phyloP scores from a whole-genome alignment of 495 filamentous ascomycete genomes.

The Diplogelasinospora grovesii region DNA sequence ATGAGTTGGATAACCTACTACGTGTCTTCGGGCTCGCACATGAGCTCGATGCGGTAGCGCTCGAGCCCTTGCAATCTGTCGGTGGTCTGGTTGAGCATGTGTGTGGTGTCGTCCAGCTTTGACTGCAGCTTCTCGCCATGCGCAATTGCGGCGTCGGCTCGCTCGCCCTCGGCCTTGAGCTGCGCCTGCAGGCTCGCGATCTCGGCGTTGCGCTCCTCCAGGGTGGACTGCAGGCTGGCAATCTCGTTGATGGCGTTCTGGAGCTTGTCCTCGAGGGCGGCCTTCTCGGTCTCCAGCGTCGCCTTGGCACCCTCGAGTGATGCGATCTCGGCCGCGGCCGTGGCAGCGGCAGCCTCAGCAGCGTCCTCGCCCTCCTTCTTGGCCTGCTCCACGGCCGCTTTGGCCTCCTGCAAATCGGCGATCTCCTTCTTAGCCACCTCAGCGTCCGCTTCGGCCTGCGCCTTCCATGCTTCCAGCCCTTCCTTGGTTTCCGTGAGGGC shows the following conservation, averaged over 20 bases:
- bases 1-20: too few relatives aligned
- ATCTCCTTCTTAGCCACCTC: slow-evolving; percentile 11
- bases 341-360: slow-evolving; percentile 16
- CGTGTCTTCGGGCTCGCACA: slow-evolving; percentile 22
- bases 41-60: slow-evolving; percentile 23
- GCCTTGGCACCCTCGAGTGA: slow-evolving; percentile 18
- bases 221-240: slow-evolving; percentile 20
- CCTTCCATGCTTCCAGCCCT: slow-evolving; percentile 9
- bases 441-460: slow-evolving; percentile 11
- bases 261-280: slow-evolving; percentile 21
- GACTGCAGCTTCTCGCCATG: slow-evolving; percentile 22
- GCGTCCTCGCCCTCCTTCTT: slow-evolving; percentile 24
- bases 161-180: slow-evolving; percentile 17
- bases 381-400: slow-evolving; percentile 17
- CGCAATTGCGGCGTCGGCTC: slow-evolving; percentile 22
- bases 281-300: slow-evolving; percentile 21
- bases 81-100: slow-evolving; percentile 14
- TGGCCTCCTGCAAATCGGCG: slow-evolving; percentile 9
- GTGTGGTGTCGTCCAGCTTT: slow-evolving; percentile 21
- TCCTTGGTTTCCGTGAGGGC: slow-evolving; percentile 17
- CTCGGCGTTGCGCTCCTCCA: slow-evolving; percentile 24
- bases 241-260: slow-evolving; percentile 24
- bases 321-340: slow-evolving; percentile 21
- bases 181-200: slow-evolving; percentile 22
- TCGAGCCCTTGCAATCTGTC: slow-evolving; percentile 22